Evolutionary conservation across 805 yeast species (phyloP).

Genomic region (Lachancea sp.): DNA sequence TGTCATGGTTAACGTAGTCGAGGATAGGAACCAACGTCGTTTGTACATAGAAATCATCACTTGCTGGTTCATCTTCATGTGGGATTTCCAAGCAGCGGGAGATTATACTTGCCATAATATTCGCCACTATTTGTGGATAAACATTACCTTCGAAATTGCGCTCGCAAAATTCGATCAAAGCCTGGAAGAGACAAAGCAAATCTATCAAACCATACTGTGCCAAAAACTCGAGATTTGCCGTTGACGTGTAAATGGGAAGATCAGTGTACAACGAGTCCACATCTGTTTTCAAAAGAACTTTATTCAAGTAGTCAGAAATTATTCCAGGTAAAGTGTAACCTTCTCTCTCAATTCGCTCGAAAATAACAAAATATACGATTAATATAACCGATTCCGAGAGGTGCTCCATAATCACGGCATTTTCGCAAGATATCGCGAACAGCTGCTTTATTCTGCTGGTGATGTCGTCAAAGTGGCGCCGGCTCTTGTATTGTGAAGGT

Average conservation of each 20-base stretch:
- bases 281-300: conserved; percentile 18
- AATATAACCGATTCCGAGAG: conserved; percentile 20
- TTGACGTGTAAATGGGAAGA: neutral
- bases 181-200: conserved; percentile 1
- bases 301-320: conserved; percentile 17
- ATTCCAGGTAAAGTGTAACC: conserved; percentile 18
- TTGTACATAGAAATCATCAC: conserved; percentile 41
- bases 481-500: conserved; percentile 13
- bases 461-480: conserved; percentile 24
- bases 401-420: conserved; percentile 13
- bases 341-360: conserved; percentile 8
- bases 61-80: conserved; percentile 22
- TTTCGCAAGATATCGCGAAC: conserved; percentile 25
- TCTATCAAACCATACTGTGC: conserved; percentile 6
- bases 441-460: conserved; percentile 25
- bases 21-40: conserved; percentile 58
- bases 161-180: conserved; percentile 1
- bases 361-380: conserved; percentile 17
- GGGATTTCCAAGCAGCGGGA: conserved; percentile 67
- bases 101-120: conserved; percentile 41
- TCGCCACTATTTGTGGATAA: conserved; percentile 9
- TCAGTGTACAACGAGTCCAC: conserved; percentile 9
- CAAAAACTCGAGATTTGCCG: neutral
- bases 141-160: neutral
- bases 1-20: conserved; percentile 62